phyloP scores from a whole-genome alignment of 2,329 filamentous ascomycete species.

The Trichophyton mentagrophytes region DNA sequence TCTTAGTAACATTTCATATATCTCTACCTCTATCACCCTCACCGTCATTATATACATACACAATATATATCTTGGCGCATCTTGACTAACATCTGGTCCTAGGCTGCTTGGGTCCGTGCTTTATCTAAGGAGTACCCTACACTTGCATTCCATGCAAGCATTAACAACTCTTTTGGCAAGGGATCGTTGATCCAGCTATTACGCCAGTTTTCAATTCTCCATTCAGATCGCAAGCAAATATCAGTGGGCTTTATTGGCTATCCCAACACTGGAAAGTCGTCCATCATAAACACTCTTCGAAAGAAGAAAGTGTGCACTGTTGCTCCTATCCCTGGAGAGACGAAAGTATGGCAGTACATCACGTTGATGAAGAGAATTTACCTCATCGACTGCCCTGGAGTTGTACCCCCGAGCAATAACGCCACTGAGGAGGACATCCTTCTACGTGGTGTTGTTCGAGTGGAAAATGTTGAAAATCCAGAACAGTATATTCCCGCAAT shows the following conservation, averaged over 20 bases:
- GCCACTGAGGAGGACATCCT: constrained; percentile 82
- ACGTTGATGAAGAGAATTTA: constrained; percentile 90
- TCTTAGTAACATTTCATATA: constrained; percentile 99
- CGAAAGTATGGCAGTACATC: constrained; percentile 96
- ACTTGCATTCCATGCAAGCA: constrained; percentile 82
- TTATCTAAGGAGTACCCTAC: constrained; percentile 88
- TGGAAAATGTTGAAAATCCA: constrained; percentile 92
- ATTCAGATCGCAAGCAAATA: constrained; percentile 85
- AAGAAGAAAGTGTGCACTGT: constrained; percentile 91
- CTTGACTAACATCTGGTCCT: constrained; percentile 21
- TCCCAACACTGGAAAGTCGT: constrained; percentile 91
- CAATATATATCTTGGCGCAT: constrained; percentile 8
- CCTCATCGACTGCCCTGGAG: constrained; percentile 91
- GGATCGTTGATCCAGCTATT: constrained; percentile 85
- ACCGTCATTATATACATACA: constrained; percentile 9
- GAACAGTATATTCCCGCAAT: constrained; percentile 89
- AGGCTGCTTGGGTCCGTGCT: constrained; percentile 86
- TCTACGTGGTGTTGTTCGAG: constrained; percentile 77
- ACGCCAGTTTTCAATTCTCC: constrained; percentile 80
- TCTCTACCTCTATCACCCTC: constrained; percentile 22
- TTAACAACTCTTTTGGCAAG: constrained; percentile 95
- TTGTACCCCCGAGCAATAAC: constrained; percentile 75
- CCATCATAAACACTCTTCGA: constrained; percentile 89
- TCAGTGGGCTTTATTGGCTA: constrained; percentile 81
- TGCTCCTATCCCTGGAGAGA: constrained; percentile 90